A percentile compares a stretch with the other conserved stretches of the same genome.
phyloP scores from a whole-genome alignment of 306 rosid species.

The Pyrus communis region DNA sequence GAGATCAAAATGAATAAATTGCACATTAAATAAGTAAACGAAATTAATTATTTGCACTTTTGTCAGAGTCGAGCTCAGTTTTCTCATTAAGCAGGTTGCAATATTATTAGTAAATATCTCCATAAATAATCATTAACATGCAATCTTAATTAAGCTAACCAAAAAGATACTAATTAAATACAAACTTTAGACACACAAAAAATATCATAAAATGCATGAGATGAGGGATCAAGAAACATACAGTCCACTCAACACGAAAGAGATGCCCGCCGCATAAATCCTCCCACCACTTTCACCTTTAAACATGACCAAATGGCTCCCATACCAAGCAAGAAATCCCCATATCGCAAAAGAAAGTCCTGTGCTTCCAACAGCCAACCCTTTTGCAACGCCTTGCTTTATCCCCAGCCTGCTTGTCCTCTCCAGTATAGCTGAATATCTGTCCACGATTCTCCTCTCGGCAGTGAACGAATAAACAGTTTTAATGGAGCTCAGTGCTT shows the following conservation, averaged over 20 bases:
- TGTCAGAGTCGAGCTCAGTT: not conserved
- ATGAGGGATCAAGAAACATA: constrained; percentile 27
- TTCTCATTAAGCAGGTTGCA: not conserved
- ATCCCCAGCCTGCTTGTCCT: constrained; percentile 67
- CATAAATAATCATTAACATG: not conserved
- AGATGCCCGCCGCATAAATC: constrained; percentile 79
- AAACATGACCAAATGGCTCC: constrained; percentile 84
- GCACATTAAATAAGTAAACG: not conserved
- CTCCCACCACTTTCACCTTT: constrained; percentile 87
- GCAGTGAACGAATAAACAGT: constrained; percentile 86
- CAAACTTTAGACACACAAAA: not conserved
- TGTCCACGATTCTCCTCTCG: constrained; percentile 53
- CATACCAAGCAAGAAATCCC: constrained; percentile 98
- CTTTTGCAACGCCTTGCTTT: constrained; percentile 86
- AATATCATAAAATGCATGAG: not conserved
- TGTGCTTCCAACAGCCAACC: constrained; percentile 79
- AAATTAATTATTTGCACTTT: not conserved
- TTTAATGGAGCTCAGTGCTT: constrained; percentile 73
- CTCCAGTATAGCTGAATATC: constrained; percentile 54
- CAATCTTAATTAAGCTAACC: not conserved
- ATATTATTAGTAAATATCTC: not conserved
- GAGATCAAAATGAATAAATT: not conserved
- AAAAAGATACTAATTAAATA: not conserved
- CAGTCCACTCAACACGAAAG: constrained; percentile 86
- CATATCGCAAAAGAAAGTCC: constrained; percentile 79